Evolutionary conservation across 495 filamentous ascomycete genomes (phyloP), one percentile per base, ranked within the genome.

Genomic region (Aspergillus avenaceus): DNA sequence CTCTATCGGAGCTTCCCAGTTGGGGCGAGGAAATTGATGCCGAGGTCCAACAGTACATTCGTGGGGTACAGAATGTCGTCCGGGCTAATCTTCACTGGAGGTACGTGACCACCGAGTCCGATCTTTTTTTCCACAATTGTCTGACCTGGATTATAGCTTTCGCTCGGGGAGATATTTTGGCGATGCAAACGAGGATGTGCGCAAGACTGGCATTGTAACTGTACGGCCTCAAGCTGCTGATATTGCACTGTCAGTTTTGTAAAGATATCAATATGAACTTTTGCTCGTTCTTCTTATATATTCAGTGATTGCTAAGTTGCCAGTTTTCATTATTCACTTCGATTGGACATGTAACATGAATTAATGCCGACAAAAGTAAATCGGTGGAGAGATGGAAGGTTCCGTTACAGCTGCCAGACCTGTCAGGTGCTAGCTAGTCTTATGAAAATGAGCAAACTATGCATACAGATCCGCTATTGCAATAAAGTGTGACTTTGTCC

Each of bases 21-120:
- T 71, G 67, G 67, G 64, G 58, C 12, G 55, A 64, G 41, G 26
- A 27, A 7, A 28, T 67, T 14, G 62, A 71, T 54, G 38, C 40
- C 1, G 48, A 67, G 12, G 61, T 69, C 4, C 59, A 59, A 48
- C 49, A 47, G 25, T 69, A 69, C 48, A 67, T 71, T 19, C 48
- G 50, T n/a, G 62, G 62, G 3, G 57, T 71, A 28, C 56, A 59
- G 40, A 53, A 60, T 37, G 50, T 65, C 22, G 57, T 63, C 4
- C 46, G 43, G 12, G 67, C 63, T 16, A 70, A 69, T 60, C 36
- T 71, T 22, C 48, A 67, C 40, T 71, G 67, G 67, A 71, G 67
- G 67, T 65, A 42, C 21, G 59, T 43, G 22, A 27, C 19, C 19
- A n/a, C 8, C 9, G 18, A 29, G 12, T 3, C n/a, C 24, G 12